Conservation (phyloP, 176 grass and related monocot genomes). For the Eleusine coracana region DNA sequence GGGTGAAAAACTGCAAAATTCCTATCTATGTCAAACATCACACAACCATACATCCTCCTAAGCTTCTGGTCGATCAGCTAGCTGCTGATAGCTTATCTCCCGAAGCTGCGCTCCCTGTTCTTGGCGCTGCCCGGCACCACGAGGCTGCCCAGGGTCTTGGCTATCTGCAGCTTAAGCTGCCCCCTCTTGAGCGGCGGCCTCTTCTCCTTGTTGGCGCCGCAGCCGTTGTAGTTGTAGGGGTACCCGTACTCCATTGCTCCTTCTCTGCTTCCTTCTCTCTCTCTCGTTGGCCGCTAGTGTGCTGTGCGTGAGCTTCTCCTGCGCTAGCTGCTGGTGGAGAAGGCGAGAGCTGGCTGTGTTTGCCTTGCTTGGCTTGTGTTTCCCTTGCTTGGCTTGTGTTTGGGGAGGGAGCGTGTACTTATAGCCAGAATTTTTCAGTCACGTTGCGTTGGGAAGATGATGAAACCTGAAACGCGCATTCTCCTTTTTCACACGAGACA, state of each 20-base stretch:
- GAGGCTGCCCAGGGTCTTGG: constrained; percentile 33
- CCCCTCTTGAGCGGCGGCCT: constrained; percentile 43
- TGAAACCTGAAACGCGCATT: constrained; percentile 21
- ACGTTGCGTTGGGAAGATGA: constrained; percentile 1
- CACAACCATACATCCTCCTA: neutral
- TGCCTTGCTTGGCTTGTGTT: neutral
- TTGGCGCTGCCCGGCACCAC: constrained; percentile 33
- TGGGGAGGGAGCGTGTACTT: constrained; percentile 22
- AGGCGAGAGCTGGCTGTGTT: constrained; percentile 6
- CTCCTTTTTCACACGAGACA: neutral
- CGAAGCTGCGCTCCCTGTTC: constrained; percentile 35
- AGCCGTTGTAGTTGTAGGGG: constrained; percentile 34
- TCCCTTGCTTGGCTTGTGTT: neutral
- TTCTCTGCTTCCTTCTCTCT: neutral
- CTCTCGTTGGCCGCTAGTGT: neutral
- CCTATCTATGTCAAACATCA: neutral
- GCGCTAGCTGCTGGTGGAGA: constrained; percentile 3
- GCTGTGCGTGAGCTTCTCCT: neutral
- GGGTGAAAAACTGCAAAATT: neutral
- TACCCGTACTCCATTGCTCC: constrained; percentile 46
- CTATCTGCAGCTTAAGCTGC: constrained; percentile 58
- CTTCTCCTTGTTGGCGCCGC: constrained; percentile 19
- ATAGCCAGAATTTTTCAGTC: constrained; percentile 21
- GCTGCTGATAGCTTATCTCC: constrained; percentile 10
- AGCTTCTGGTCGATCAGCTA: neutral